These are phyloP conservation scores for Penicillium decumbens DNA, from an alignment of 2,329 filamentous ascomycete species.

Conservation along the genomic window DNA sequence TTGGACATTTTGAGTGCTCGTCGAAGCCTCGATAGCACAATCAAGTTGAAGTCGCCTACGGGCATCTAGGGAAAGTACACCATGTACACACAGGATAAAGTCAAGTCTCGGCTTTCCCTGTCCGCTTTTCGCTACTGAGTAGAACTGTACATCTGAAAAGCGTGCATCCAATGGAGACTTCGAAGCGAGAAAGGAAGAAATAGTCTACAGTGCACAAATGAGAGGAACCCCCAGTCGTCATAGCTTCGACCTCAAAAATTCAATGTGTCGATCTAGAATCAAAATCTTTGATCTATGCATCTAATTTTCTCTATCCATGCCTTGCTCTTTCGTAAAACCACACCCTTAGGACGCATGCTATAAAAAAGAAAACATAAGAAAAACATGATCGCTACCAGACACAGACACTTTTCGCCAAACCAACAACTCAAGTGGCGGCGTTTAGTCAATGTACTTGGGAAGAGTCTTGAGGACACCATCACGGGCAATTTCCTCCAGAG, in stretches of 20 bases:
- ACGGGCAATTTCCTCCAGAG: conserved; percentile 46
- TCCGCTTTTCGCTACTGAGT: too few relatives aligned
- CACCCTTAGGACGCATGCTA: conserved; percentile 8
- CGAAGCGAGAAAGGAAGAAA: too few relatives aligned
- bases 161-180: too few relatives aligned
- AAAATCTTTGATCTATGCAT: not conserved
- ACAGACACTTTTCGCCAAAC: conserved; percentile 4
- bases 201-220: too few relatives aligned
- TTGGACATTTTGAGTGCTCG: too few relatives aligned
- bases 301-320: conserved; percentile 16
- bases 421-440: not conserved
- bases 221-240: not conserved
- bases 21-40: too few relatives aligned
- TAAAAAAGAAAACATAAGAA: conserved; percentile 1
- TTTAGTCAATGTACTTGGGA: conserved; percentile 46
- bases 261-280: not conserved
- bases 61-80: too few relatives aligned
- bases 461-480: conserved; percentile 50
- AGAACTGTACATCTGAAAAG: too few relatives aligned
- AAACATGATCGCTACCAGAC: conserved; percentile 16
- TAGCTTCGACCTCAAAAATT: not conserved
- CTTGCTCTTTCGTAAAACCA: conserved; percentile 4
- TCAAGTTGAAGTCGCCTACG: too few relatives aligned
- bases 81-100: too few relatives aligned
- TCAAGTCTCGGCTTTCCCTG: too few relatives aligned